phyloP scores from a whole-genome alignment of 2,329 filamentous ascomycete genomes.

The Botrytis galanthina region DNA sequence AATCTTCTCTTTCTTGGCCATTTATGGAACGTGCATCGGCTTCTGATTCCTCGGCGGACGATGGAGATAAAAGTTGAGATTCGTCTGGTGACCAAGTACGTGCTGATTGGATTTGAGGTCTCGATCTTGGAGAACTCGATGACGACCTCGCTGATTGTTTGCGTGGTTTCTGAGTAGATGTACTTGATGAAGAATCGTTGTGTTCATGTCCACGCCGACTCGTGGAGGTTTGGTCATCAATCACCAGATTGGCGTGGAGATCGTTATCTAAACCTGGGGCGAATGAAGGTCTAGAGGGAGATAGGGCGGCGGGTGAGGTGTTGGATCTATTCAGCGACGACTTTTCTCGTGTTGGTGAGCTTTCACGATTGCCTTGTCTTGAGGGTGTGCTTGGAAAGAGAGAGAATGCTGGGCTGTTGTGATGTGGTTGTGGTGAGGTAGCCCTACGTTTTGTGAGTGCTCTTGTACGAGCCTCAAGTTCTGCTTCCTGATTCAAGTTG shows the following conservation, averaged over 20 bases:
- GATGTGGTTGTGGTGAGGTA: constrained; percentile 48
- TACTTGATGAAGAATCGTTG: constrained; percentile 7
- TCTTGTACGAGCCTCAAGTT: constrained; percentile 33
- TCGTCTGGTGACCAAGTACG: constrained; percentile 29
- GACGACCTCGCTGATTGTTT: constrained; percentile 6
- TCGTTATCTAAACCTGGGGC: constrained; percentile 27
- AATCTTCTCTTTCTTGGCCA: neutral
- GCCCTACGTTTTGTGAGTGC: constrained; percentile 43
- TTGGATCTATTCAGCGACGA: constrained; percentile 47
- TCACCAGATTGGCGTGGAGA: constrained; percentile 28
- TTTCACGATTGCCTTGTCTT: constrained; percentile 23
- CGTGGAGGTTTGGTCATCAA: neutral
- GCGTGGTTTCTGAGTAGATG: constrained; percentile 4
- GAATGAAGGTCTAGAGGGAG: constrained; percentile 44
- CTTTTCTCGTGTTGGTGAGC: constrained; percentile 18
- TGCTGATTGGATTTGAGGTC: constrained; percentile 14
- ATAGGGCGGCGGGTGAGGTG: constrained; percentile 53
- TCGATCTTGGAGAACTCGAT: constrained; percentile 9
- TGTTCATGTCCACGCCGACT: neutral
- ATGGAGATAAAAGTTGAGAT: constrained; percentile 30
- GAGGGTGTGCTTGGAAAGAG: constrained; percentile 39
- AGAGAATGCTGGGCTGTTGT: constrained; percentile 46
- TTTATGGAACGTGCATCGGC: constrained; percentile 13
- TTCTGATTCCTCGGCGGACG: constrained; percentile 23
- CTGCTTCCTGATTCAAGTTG: constrained; percentile 39